phyloP scores from a whole-genome alignment of 1,284 basidiomycete genomes.

The Salmacisia buchloeana region DNA sequence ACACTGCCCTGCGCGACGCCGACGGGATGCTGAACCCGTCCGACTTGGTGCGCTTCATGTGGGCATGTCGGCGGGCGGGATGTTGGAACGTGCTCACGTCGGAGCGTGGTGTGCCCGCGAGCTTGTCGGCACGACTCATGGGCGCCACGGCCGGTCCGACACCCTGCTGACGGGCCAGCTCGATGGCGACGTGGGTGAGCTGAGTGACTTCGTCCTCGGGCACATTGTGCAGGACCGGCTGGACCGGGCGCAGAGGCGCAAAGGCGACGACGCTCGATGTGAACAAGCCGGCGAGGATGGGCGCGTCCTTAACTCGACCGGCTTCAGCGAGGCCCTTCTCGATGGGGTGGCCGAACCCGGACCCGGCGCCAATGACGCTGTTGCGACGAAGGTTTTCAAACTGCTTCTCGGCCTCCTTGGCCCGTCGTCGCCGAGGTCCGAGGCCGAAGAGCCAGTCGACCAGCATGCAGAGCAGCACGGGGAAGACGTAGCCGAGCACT shows the following conservation, averaged over 20 bases:
- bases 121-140: background rate
- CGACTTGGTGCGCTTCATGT: slow-evolving; percentile 11
- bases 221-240: background rate
- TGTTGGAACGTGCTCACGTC: slow-evolving; percentile 11
- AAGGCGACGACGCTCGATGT: background rate
- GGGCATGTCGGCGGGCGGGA: slow-evolving; percentile 4
- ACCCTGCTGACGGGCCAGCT: slow-evolving; percentile 38
- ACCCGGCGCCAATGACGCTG: background rate
- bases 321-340: background rate
- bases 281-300: slow-evolving; percentile 4
- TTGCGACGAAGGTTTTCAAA: background rate
- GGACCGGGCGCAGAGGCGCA: background rate
- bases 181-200: slow-evolving; percentile 25
- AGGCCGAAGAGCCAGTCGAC: slow-evolving; percentile 11
- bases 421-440: background rate
- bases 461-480: slow-evolving; percentile 20
- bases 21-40: slow-evolving; percentile 20
- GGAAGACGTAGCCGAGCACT: slow-evolving; percentile 27
- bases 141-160: slow-evolving; percentile 9
- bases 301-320: slow-evolving; percentile 1
- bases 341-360: background rate
- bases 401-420: background rate
- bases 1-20: slow-evolving; percentile 1
- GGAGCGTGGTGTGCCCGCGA: background rate
- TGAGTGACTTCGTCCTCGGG: slow-evolving; percentile 24